These are phyloP conservation scores for Cladosporium sp. DNA, from an alignment of 2,329 filamentous ascomycete genomes.

Conservation along the genomic window DNA sequence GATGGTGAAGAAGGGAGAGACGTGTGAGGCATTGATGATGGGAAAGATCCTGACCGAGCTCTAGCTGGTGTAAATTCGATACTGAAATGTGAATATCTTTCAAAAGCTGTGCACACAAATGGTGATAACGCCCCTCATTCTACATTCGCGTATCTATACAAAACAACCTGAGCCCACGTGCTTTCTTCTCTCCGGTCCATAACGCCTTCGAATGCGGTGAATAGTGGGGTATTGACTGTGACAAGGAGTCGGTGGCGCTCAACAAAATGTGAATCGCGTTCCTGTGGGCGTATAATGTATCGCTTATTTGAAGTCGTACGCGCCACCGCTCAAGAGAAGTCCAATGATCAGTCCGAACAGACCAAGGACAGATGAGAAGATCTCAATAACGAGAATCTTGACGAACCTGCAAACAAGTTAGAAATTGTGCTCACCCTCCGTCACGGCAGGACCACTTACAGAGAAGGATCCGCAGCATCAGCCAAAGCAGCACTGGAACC, in stretches of 20 bases:
- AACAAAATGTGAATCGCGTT: not conserved
- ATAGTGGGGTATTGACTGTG: constrained; percentile 8
- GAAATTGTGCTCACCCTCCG: not conserved
- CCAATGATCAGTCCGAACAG: constrained; percentile 96
- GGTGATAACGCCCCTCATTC: not conserved
- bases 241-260: not conserved
- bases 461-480: constrained; percentile 84
- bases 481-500: constrained; percentile 94
- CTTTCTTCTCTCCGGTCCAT: constrained; percentile 6
- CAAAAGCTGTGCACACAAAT: not conserved
- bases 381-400: constrained; percentile 98
- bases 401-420: constrained; percentile 65
- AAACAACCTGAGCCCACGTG: constrained; percentile 1
- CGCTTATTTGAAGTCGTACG: constrained; percentile 62
- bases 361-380: constrained; percentile 96
- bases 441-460: constrained; percentile 57
- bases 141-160: constrained; percentile 15
- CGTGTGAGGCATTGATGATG: constrained; percentile 78
- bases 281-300: not conserved
- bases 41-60: constrained; percentile 42
- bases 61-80: not conserved
- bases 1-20: constrained; percentile 63
- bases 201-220: constrained; percentile 11
- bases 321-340: constrained; percentile 80
- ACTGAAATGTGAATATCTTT: not conserved